These are phyloP conservation scores for Macrolepiota dolichaula DNA, from an alignment of 768 basidiomycete species.

Conservation along the genomic window DNA sequence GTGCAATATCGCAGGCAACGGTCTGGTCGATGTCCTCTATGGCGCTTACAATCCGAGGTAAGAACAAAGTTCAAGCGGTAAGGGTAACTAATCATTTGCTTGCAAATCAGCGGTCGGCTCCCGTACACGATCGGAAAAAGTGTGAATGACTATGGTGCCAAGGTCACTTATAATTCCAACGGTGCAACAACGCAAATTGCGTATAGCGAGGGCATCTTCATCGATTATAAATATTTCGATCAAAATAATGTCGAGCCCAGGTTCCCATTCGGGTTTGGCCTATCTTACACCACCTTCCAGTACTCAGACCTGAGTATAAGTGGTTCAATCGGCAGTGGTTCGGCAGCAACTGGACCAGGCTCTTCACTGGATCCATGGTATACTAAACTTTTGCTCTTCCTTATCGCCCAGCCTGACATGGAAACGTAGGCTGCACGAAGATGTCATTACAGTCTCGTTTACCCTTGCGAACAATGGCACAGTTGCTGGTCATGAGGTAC, in stretches of 20 bases:
- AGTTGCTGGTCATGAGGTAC: slow-evolving; percentile 51
- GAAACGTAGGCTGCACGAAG: slow-evolving; percentile 44
- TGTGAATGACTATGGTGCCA: slow-evolving; percentile 52
- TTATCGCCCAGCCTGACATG: neutral
- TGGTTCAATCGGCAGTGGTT: slow-evolving; percentile 38
- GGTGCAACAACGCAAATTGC: slow-evolving; percentile 42
- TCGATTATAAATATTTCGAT: slow-evolving; percentile 61
- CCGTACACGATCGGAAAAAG: slow-evolving; percentile 55
- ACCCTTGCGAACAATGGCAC: slow-evolving; percentile 51
- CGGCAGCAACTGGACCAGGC: slow-evolving; percentile 41
- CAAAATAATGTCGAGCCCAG: slow-evolving; percentile 40
- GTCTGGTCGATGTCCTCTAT: slow-evolving; percentile 55
- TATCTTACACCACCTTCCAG: slow-evolving; percentile 57
- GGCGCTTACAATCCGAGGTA: slow-evolving; percentile 60
- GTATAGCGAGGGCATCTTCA: slow-evolving; percentile 56
- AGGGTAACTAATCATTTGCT: neutral
- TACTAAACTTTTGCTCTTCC: neutral
- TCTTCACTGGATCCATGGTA: slow-evolving; percentile 53
- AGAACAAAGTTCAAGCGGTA: neutral
- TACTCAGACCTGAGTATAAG: slow-evolving; percentile 43
- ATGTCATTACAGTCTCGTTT: slow-evolving; percentile 51
- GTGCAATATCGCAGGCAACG: slow-evolving; percentile 38
- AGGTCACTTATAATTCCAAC: slow-evolving; percentile 36
- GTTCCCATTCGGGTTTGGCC: slow-evolving; percentile 48
- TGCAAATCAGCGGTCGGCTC: slow-evolving; percentile 33